These are phyloP conservation scores for Citrullus mucosospermus DNA, from an alignment of 306 rosid genomes.

Conservation along the genomic window DNA sequence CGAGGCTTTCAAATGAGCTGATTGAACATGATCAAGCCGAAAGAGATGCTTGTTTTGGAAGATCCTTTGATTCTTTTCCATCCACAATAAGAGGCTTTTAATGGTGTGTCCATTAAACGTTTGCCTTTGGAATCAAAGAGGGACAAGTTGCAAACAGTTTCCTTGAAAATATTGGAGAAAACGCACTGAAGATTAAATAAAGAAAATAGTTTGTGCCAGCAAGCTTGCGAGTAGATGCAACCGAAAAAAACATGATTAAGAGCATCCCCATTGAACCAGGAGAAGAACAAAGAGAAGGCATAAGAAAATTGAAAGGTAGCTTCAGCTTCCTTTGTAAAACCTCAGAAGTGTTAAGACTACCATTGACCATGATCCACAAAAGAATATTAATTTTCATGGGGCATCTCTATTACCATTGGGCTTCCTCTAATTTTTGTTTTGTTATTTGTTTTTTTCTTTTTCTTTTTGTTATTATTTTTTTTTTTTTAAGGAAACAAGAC, in stretches of 20 bases:
- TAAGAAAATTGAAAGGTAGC: not conserved
- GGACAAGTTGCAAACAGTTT: not conserved
- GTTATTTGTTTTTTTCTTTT: too few relatives aligned
- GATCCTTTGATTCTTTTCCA: not conserved
- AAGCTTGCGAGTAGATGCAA: not conserved
- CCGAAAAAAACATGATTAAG: not conserved
- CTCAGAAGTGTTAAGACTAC: not conserved
- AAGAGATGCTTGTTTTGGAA: not conserved
- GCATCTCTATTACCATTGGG: not conserved
- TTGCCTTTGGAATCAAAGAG: not conserved
- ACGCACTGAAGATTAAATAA: not conserved
- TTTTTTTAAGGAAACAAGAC: too few relatives aligned
- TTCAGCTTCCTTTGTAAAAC: not conserved
- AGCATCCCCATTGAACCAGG: not conserved
- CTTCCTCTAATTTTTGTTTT: not conserved
- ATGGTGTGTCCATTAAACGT: not conserved
- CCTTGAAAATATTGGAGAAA: not conserved
- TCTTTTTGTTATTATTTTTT: too few relatives aligned
- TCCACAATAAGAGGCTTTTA: not conserved
- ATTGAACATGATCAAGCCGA: too few relatives aligned
- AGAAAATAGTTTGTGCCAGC: not conserved
- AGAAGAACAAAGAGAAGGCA: not conserved
- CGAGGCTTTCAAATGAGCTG: not conserved
- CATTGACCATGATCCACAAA: not conserved
- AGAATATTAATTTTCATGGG: not conserved